Conservation (phyloP, 352 stramenopile genomes). For the Blastocystis sp. region DNA sequence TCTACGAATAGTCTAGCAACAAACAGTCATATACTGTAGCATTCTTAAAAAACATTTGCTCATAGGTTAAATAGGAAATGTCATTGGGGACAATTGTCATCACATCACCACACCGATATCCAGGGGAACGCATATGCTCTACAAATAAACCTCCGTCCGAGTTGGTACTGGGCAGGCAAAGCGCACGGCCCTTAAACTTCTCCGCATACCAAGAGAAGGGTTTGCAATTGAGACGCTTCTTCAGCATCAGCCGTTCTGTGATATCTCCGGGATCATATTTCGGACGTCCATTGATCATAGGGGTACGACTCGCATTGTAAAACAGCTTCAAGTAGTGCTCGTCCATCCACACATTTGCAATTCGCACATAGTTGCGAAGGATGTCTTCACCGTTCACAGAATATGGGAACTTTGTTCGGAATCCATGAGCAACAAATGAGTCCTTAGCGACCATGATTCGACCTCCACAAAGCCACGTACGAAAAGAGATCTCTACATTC, state of each 20-base stretch:
- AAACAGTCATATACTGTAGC: neutral
- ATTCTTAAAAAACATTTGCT: constrained; percentile 46
- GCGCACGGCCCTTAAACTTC: constrained; percentile 39
- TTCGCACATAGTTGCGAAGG: constrained; percentile 40
- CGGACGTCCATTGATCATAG: neutral
- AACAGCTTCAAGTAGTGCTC: neutral
- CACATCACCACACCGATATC: neutral
- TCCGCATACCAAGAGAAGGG: constrained; percentile 22
- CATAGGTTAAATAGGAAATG: neutral
- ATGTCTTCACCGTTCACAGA: constrained; percentile 29
- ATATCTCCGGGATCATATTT: constrained; percentile 23
- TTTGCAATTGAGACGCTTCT: constrained; percentile 45
- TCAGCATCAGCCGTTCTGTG: neutral
- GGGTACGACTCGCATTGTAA: constrained; percentile 26
- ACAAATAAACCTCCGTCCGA: neutral
- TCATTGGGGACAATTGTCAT: neutral
- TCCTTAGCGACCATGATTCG: constrained; percentile 40
- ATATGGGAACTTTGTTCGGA: constrained; percentile 53
- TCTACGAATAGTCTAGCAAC: neutral
- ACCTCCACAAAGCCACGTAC: constrained; percentile 40
- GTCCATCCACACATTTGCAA: constrained; percentile 56
- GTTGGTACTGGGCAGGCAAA: neutral
- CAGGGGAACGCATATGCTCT: neutral
- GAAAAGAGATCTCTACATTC: constrained; percentile 47
- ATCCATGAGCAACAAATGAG: constrained; percentile 35